phyloP scores from a whole-genome alignment of 306 rosid genomes.

The Rosa persica region DNA sequence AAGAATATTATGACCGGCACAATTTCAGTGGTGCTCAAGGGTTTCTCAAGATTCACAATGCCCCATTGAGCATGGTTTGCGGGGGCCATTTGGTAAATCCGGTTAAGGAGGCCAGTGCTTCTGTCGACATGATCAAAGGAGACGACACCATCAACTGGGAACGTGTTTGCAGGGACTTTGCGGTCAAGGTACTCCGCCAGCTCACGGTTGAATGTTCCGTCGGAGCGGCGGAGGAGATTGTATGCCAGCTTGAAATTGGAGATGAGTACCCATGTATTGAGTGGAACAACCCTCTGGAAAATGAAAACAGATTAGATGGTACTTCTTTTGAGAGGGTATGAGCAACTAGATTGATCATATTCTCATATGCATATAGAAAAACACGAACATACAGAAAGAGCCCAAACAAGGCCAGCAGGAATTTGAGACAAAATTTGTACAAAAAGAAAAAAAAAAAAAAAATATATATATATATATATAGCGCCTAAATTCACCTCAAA shows the following conservation, averaged over 20 bases:
- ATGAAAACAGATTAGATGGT: neutral
- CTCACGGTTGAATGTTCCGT: slow-evolving; percentile 85
- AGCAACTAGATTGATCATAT: slow-evolving; percentile 8
- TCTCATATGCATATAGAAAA: neutral
- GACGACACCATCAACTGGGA: slow-evolving; percentile 83
- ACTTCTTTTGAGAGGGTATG: too few species aligned
- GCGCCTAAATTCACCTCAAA: slow-evolving; percentile 12
- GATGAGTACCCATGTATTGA: slow-evolving; percentile 92
- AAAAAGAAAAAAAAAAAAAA: slow-evolving; percentile 17
- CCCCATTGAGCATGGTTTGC: slow-evolving; percentile 46
- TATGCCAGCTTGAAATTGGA: slow-evolving; percentile 92
- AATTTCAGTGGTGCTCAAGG: slow-evolving; percentile 55
- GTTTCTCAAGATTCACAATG: slow-evolving; percentile 53
- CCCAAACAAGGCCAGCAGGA: slow-evolving; percentile 6
- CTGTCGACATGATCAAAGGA: slow-evolving; percentile 81
- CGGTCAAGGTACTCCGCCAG: slow-evolving; percentile 84
- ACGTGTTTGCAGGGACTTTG: slow-evolving; percentile 64
- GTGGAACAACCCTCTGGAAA: slow-evolving; percentile 79
- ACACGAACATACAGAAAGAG: neutral
- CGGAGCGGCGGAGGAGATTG: slow-evolving; percentile 82
- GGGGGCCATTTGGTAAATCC: slow-evolving; percentile 63
- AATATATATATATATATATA: too few species aligned
- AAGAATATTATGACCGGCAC: slow-evolving; percentile 81
- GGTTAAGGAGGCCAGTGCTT: slow-evolving; percentile 60
- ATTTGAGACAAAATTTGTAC: slow-evolving; percentile 14